Percentiles rank a stretch among this genome's conserved stretches.
These are phyloP conservation scores for Draba incana DNA, from an alignment of 345 rosid species.

Conservation along the genomic window DNA sequence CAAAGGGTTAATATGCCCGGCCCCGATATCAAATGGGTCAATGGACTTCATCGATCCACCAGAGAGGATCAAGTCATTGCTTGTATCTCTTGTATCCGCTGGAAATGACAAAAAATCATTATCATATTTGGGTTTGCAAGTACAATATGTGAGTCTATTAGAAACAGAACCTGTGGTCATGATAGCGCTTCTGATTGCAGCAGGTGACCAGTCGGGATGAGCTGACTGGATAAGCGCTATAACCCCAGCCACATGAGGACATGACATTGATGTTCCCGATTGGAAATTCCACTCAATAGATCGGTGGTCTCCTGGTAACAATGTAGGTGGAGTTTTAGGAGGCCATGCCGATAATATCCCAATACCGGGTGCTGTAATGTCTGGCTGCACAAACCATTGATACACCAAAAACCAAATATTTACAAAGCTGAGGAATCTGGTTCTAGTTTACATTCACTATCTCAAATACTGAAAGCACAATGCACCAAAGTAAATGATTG, in stretches of 20 bases:
- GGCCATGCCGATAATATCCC: constrained; percentile 81
- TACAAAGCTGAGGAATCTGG: constrained; percentile 2
- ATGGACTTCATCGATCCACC: constrained; percentile 38
- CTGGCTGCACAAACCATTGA: constrained; percentile 53
- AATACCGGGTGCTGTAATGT: constrained; percentile 68
- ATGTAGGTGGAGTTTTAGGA: constrained; percentile 53
- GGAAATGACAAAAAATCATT: background rate
- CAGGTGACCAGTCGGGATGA: constrained; percentile 73
- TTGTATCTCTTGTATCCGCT: constrained; percentile 32
- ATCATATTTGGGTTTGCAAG: background rate
- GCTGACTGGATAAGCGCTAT: constrained; percentile 66
- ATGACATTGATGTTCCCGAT: constrained; percentile 78
- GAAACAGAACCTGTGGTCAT: constrained; percentile 64
- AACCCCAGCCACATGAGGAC: constrained; percentile 74
- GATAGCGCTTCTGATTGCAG: constrained; percentile 70
- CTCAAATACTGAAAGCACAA: constrained; percentile 12
- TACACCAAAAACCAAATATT: constrained; percentile 14
- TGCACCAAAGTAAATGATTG: background rate
- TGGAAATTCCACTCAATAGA: constrained; percentile 60
- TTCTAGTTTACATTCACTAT: background rate
- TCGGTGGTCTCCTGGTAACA: constrained; percentile 37
- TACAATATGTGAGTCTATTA: background rate
- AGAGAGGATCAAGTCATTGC: constrained; percentile 27
- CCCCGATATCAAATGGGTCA: constrained; percentile 63
- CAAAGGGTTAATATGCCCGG: constrained; percentile 64